These are phyloP conservation scores for Ormosia semicastrata DNA, from an alignment of 306 rosid genomes.

Conservation along the genomic window DNA sequence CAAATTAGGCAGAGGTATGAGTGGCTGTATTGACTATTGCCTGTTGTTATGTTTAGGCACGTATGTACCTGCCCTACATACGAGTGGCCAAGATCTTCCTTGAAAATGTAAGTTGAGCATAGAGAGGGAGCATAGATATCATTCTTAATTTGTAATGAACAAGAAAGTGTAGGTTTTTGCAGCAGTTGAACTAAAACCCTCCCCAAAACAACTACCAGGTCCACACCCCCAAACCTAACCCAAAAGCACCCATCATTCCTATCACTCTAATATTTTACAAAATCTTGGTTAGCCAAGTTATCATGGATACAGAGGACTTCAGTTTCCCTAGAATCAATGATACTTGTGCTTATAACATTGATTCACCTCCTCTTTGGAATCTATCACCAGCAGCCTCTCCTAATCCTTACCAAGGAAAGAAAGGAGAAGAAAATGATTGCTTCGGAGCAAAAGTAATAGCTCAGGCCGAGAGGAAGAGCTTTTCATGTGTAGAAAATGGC, in stretches of 20 bases:
- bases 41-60: background rate
- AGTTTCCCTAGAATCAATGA: conserved; percentile 41
- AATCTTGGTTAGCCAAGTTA: conserved; percentile 2
- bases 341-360: conserved; percentile 24
- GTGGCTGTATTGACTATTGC: background rate
- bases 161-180: conserved; percentile 9
- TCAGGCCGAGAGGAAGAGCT: conserved; percentile 17
- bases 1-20: background rate
- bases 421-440: background rate
- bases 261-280: background rate
- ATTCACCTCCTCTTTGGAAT: conserved; percentile 49
- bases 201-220: background rate
- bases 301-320: conserved; percentile 50
- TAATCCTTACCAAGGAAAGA: conserved; percentile 1
- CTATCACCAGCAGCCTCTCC: conserved; percentile 41
- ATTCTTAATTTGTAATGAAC: background rate
- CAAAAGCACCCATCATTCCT: background rate
- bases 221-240: conserved; percentile 29
- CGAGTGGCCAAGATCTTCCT: conserved; percentile 20
- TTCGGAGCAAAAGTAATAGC: background rate
- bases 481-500: conserved; percentile 1
- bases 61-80: conserved; percentile 9
- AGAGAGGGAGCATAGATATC: background rate
- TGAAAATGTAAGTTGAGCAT: conserved; percentile 1
- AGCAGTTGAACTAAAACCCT: conserved; percentile 46